Percentiles rank a stretch among this genome's conserved stretches.
Evolutionary conservation across 1,284 basidiomycete genomes (phyloP).

Genomic region (Papiliotrema fonsecae): DNA sequence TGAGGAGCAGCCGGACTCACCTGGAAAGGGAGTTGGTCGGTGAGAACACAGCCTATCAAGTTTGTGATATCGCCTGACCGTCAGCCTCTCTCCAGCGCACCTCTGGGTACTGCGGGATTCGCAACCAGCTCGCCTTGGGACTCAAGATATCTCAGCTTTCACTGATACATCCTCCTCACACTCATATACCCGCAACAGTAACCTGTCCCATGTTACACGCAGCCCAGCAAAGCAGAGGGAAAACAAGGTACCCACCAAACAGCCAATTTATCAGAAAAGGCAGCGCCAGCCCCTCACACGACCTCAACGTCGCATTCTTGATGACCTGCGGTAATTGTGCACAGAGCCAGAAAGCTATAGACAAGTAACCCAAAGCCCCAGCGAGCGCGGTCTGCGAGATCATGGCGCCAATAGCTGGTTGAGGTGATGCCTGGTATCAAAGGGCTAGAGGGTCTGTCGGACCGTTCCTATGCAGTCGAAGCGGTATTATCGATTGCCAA

Average conservation of each 20-base stretch:
- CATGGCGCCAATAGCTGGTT: background rate
- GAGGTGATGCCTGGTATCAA: background rate
- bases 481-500: too few species aligned
- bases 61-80: slow-evolving; percentile 78
- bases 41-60: slow-evolving; percentile 78
- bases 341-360: slow-evolving; percentile 81
- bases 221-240: too few species aligned
- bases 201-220: too few species aligned
- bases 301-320: slow-evolving; percentile 68
- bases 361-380: slow-evolving; percentile 63
- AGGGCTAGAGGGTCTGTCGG: too few species aligned
- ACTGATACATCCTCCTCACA: background rate
- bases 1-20: slow-evolving; percentile 49
- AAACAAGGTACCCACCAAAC: slow-evolving; percentile 68
- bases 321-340: slow-evolving; percentile 87
- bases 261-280: slow-evolving; percentile 90
- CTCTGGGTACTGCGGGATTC: background rate
- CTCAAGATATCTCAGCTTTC: background rate
- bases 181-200: too few species aligned
- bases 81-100: background rate
- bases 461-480: too few species aligned
- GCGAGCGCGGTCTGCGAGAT: slow-evolving; percentile 7
- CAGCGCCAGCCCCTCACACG: slow-evolving; percentile 78
- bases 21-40: slow-evolving; percentile 89
- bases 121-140: too few species aligned